Percentiles rank a stretch among this genome's conserved stretches.
phyloP scores from a whole-genome alignment of 495 filamentous ascomycete genomes.

The Amphirosellinia nigrospora region DNA sequence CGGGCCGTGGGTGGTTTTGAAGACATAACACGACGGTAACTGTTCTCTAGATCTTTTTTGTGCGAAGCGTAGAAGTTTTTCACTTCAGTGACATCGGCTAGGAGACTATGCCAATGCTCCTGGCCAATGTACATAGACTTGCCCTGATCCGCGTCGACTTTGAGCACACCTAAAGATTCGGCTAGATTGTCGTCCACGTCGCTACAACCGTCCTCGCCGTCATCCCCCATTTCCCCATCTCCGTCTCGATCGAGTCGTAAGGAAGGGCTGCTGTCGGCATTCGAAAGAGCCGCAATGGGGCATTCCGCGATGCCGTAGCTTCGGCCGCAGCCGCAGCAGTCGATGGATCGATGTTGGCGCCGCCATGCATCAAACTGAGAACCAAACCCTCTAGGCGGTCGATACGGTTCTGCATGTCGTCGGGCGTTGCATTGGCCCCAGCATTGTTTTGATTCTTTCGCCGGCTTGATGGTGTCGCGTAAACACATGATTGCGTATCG shows the following conservation, averaged over 20 bases:
- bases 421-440: constrained; percentile 68
- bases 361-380: constrained; percentile 94
- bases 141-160: constrained; percentile 77
- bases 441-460: constrained; percentile 71
- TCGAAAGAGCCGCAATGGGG: constrained; percentile 69
- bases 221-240: constrained; percentile 54
- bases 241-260: constrained; percentile 65
- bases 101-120: constrained; percentile 86
- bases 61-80: constrained; percentile 78
- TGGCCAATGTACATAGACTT: constrained; percentile 88
- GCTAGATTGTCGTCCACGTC: constrained; percentile 83
- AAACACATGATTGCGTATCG: constrained; percentile 84
- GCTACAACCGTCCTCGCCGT: constrained; percentile 69
- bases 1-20: constrained; percentile 63
- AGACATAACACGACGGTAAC: constrained; percentile 68
- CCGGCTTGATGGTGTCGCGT: constrained; percentile 78
- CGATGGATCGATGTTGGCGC: constrained; percentile 56
- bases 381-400: constrained; percentile 95
- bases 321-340: constrained; percentile 35
- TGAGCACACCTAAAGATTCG: constrained; percentile 86
- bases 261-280: constrained; percentile 68
- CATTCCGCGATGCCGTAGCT: constrained; percentile 56
- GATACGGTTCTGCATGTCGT: constrained; percentile 99
- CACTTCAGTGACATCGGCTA: constrained; percentile 92
- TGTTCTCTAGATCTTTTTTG: constrained; percentile 62